Conservation (phyloP, 1,284 basidiomycete species). For the Sanghuangporus baumii region DNA sequence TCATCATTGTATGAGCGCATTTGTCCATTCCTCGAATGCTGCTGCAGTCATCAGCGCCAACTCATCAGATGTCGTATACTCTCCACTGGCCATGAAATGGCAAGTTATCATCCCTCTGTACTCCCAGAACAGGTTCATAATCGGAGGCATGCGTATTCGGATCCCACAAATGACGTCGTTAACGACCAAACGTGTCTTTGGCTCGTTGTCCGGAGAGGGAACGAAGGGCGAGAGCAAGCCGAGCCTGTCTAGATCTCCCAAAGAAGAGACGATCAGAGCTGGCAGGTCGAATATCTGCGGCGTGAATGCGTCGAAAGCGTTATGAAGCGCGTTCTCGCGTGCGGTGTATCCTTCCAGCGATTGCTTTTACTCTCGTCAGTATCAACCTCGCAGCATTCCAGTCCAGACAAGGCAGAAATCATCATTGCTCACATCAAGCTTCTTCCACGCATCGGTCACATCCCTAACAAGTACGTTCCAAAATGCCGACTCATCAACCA, state of each 20-base stretch:
- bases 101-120: slow-evolving; percentile 15
- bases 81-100: slow-evolving; percentile 18
- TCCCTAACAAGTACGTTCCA: slow-evolving; percentile 17
- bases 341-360: slow-evolving; percentile 1
- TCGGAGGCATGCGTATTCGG: slow-evolving; percentile 12
- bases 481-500: slow-evolving; percentile 10
- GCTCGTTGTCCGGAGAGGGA: not conserved
- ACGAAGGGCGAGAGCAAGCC: not conserved
- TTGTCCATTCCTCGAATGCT: slow-evolving; percentile 9
- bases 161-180: slow-evolving; percentile 15
- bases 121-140: slow-evolving; percentile 18
- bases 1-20: not conserved
- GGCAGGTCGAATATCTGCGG: slow-evolving; percentile 11
- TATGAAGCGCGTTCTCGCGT: not conserved
- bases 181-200: slow-evolving; percentile 13
- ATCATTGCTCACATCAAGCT: slow-evolving; percentile 12
- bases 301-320: not conserved
- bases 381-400: not conserved
- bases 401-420: not conserved
- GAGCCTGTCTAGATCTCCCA: slow-evolving; percentile 18
- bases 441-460: slow-evolving; percentile 17
- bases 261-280: slow-evolving; percentile 15
- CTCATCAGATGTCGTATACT: slow-evolving; percentile 6
- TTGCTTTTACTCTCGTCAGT: not conserved
- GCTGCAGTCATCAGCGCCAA: not conserved